These are phyloP conservation scores for Ramaria sp. DNA, from an alignment of 768 basidiomycete genomes.

Conservation along the genomic window DNA sequence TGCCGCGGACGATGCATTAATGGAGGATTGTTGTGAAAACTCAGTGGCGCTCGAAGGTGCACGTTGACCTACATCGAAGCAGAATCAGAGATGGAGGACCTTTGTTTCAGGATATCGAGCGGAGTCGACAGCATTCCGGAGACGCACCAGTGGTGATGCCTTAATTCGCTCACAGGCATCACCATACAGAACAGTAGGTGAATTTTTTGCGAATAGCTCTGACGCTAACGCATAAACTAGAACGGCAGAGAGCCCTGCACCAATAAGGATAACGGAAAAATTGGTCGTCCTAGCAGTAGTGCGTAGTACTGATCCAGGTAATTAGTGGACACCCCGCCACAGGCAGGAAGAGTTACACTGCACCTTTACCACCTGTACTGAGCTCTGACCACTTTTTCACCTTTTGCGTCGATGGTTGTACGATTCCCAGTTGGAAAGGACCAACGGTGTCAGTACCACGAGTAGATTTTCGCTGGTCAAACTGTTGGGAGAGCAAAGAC, in stretches of 20 bases:
- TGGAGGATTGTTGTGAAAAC: constrained; percentile 77
- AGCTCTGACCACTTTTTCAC: constrained; percentile 74
- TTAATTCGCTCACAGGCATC: constrained; percentile 43
- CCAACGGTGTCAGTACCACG: constrained; percentile 43
- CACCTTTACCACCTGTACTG: constrained; percentile 68
- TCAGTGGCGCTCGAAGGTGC: constrained; percentile 55
- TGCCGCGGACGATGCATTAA: constrained; percentile 68
- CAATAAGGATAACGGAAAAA: constrained; percentile 49
- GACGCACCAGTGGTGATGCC: constrained; percentile 32
- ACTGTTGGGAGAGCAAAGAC: constrained; percentile 49
- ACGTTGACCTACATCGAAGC: constrained; percentile 44
- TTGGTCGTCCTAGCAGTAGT: constrained; percentile 43
- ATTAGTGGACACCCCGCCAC: background rate
- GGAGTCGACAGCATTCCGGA: background rate
- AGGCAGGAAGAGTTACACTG: constrained; percentile 10
- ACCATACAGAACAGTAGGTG: constrained; percentile 71
- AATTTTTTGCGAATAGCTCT: constrained; percentile 82
- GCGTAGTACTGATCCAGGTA: constrained; percentile 38
- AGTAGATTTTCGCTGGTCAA: constrained; percentile 41
- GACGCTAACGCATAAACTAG: constrained; percentile 72
- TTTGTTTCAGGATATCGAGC: background rate
- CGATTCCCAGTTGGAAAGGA: constrained; percentile 67
- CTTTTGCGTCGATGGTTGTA: constrained; percentile 45
- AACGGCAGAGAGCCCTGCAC: constrained; percentile 71
- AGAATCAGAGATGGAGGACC: background rate